Conservation (phyloP, 352 stramenopile species). For the Phytophthora sp. region DNA sequence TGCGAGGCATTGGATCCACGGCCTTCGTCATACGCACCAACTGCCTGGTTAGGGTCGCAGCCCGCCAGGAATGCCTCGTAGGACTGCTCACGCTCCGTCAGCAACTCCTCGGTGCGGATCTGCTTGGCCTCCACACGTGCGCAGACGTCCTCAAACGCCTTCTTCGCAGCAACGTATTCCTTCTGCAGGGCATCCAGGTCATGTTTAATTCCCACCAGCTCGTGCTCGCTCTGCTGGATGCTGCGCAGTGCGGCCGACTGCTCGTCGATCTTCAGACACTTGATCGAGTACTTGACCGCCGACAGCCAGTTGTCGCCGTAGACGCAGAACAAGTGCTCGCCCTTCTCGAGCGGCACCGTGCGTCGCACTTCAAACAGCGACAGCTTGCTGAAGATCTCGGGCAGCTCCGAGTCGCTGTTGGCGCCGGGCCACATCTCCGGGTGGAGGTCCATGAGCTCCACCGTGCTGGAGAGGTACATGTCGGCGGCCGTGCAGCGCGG, state of each 20-base stretch:
- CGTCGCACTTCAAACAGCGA: slow-evolving; percentile 85
- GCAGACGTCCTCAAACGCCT: slow-evolving; percentile 80
- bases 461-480: slow-evolving; percentile 86
- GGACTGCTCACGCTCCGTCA: slow-evolving; percentile 66
- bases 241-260: slow-evolving; percentile 51
- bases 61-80: slow-evolving; percentile 79
- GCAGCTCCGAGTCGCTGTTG: slow-evolving; percentile 70
- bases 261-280: slow-evolving; percentile 81
- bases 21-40: slow-evolving; percentile 19
- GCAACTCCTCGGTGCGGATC: slow-evolving; percentile 76
- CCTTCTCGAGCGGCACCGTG: slow-evolving; percentile 77
- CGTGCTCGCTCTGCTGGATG: slow-evolving; percentile 79
- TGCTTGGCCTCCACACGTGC: slow-evolving; percentile 71
- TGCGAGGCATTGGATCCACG: slow-evolving; percentile 41
- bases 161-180: slow-evolving; percentile 79
- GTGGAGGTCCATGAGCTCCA: slow-evolving; percentile 89
- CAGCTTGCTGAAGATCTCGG: slow-evolving; percentile 86
- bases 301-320: slow-evolving; percentile 92
- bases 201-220: slow-evolving; percentile 79
- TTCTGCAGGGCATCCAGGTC: slow-evolving; percentile 80
- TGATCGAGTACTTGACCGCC: slow-evolving; percentile 89
- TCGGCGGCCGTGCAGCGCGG: slow-evolving; percentile 83
- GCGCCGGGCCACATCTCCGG: slow-evolving; percentile 74
- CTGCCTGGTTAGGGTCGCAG: slow-evolving; percentile 49
- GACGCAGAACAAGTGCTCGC: slow-evolving; percentile 86